These are phyloP conservation scores for Flueggea neowawraea DNA, from an alignment of 441 rosid species.

Conservation along the genomic window DNA sequence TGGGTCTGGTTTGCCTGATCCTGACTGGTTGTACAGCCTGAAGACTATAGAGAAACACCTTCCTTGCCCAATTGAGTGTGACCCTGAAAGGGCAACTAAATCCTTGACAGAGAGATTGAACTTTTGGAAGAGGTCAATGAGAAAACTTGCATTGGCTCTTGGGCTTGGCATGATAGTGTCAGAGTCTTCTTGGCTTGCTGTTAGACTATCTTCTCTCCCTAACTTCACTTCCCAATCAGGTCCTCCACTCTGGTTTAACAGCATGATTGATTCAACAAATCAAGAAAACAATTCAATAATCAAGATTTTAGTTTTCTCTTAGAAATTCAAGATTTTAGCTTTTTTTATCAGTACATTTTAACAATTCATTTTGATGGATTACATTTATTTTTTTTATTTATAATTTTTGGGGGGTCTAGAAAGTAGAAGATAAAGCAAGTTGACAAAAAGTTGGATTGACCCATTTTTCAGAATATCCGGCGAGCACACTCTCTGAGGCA, in stretches of 20 bases:
- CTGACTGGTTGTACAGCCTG: slow-evolving; percentile 93
- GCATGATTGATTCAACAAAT: not conserved
- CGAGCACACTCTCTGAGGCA: not conserved
- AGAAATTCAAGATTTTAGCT: too few species aligned
- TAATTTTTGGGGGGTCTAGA: too few species aligned
- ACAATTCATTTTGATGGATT: too few species aligned
- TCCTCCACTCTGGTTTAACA: slow-evolving; percentile 66
- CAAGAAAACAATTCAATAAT: not conserved
- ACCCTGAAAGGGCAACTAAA: slow-evolving; percentile 89
- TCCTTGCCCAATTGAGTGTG: slow-evolving; percentile 86
- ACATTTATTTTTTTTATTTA: too few species aligned
- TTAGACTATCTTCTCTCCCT: slow-evolving; percentile 82
- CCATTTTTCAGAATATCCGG: slow-evolving; percentile 16
- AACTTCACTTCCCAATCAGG: slow-evolving; percentile 89
- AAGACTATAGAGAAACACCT: slow-evolving; percentile 84
- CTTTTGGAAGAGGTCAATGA: slow-evolving; percentile 54
- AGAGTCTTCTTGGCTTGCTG: slow-evolving; percentile 76
- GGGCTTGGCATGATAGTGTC: slow-evolving; percentile 89
- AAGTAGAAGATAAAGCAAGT: not conserved
- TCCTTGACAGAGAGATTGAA: slow-evolving; percentile 72
- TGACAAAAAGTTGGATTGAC: slow-evolving; percentile 14
- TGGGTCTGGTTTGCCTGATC: slow-evolving; percentile 66
- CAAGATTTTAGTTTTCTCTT: too few species aligned
- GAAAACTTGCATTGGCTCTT: slow-evolving; percentile 66
- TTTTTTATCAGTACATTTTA: too few species aligned